A percentile compares a stretch with the other conserved stretches of the same genome.
Evolutionary conservation across 495 filamentous ascomycete genomes (phyloP).

Genomic region (Cenococcum geophilum): DNA sequence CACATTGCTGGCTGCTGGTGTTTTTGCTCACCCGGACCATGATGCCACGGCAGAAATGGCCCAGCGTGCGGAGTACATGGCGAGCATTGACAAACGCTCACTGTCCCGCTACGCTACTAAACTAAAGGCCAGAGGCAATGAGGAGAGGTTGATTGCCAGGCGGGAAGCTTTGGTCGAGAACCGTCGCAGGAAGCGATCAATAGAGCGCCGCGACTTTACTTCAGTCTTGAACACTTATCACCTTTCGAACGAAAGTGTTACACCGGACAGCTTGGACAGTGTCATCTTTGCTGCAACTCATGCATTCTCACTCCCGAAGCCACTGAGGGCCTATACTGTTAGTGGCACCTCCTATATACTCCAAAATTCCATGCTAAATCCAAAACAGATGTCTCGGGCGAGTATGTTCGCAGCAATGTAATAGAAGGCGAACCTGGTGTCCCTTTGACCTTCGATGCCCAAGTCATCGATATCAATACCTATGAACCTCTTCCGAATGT

Average conservation of each 20-base stretch:
- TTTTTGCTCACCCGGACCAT: constrained; percentile 21
- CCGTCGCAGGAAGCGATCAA: constrained; percentile 11
- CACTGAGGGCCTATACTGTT: constrained; percentile 32
- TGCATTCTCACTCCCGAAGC: constrained; percentile 28
- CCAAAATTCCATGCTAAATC: not conserved
- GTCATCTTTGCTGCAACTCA: constrained; percentile 16
- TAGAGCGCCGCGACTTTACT: constrained; percentile 14
- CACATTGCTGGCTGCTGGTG: constrained; percentile 3
- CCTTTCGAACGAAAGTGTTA: constrained; percentile 11
- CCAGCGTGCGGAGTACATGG: constrained; percentile 14
- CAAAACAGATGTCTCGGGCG: constrained; percentile 30
- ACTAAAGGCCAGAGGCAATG: constrained; percentile 14
- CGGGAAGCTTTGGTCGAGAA: constrained; percentile 10
- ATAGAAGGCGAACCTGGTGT: constrained; percentile 52
- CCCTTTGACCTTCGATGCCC: constrained; percentile 52
- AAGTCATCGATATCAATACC: constrained; percentile 54
- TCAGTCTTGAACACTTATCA: constrained; percentile 13
- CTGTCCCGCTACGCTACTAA: constrained; percentile 14
- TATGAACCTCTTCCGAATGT: constrained; percentile 49
- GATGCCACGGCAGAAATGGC: constrained; percentile 14
- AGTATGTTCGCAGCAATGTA: constrained; percentile 49
- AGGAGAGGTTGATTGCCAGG: constrained; percentile 14
- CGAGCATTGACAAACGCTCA: constrained; percentile 4
- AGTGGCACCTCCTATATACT: not conserved
- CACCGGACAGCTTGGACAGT: constrained; percentile 3